Evolutionary conservation across 225 moss, liverwort and hornwort genomes (phyloP), one percentile per base, ranked within the genome.

Genomic region (Anthoceros angustus): DNA sequence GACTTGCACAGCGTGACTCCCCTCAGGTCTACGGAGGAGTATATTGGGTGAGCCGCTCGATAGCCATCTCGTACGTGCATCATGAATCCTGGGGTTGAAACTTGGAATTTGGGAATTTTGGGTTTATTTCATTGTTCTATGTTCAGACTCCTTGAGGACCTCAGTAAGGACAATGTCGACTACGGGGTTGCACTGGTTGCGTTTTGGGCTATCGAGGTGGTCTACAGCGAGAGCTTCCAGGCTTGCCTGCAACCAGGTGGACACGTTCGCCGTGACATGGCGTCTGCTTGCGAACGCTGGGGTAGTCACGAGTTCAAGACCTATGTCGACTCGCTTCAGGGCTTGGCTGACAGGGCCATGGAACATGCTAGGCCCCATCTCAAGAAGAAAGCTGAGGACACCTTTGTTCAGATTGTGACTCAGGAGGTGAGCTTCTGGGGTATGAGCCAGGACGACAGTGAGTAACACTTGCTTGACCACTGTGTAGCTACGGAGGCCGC

Each of bases 151-250:
- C 69, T 94, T 69, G 71, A 69, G 67, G 69, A 82, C 43, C 41
- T 94, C 66, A 75, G 78, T 69, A 77, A 62, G 10, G 68, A 69
- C 4, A 71, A 74, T 66, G 80, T 79, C 8, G 76, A 86, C 26
- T 90, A 85, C 3, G 45, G 78, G 68, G 84, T 82, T 50, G 86
- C 76, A 25, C 43, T 90, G 8, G 68, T 79, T 21, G 74, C 75
- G 55, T 83, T 90, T 50, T 94, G 94, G 90, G 60, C 83, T 10
- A 90, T 90, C 23, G 94, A 94, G 71, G 67, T 76, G 70, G 85
- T 88, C n/a, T 94, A 94, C 77, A 80, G 73, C 21, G 78, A 74
- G 41, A 88, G 88, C 72, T 90, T 94, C 67, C 87, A 77, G 74
- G 86, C 80, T 61, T 94, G 94, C 64, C 60, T 90, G 71, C 77